Base-by-base conservation (phyloP, 768 basidiomycete species). In the Phlebiopsis flavidoalba region DNA sequence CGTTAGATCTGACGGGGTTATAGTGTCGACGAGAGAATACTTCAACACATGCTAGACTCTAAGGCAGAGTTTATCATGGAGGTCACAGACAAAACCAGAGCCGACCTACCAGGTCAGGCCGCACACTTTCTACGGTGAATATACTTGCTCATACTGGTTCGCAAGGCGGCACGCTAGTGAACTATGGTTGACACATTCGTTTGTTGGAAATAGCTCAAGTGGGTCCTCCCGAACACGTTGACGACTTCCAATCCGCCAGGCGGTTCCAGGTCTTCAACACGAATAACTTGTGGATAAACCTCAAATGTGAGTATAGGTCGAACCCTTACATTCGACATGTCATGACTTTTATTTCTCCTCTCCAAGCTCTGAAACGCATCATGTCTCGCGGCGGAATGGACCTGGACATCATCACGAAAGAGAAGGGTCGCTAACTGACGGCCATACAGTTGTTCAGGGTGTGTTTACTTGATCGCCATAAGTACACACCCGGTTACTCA, bases 181-280 rank as follows among this genome's bases (percentile, higher is more conserved):
- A 87, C 67, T 86, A 87, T 64, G 82, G 88, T 19, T 88, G 88
- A 56, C 75, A 75, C 45, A 74, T 88, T 51, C 79, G 87, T 59
- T 74, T 89, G 19, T 80, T 89, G 64, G 87, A 89, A 74, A 85
- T 89, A 49, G 87, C 88, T 3, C 87, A 89, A 69, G 88, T 89
- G 6, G n/a, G n/a, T n/a, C 83, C 87, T 22, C 80, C 77, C 36
- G 87, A 87, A 69, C 87, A 88, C 66, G 74, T 86, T 50, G 85
- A 88, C 67, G 87, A 87, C 69, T 89, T 89, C 81, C 86, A 87
- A 70, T 82, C 80, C 17, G 77, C 86, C 48, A 80, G 87, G 63
- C 88, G 87, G 72, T 93, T 93, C 83, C 86, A 88, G 77, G 84
- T 87, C 65, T 87, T 89, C 81, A 87, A 88, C 74, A 85, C 86